These are phyloP conservation scores for Ustilaginoidea virens DNA, from an alignment of 2,329 filamentous ascomycete genomes.

Conservation along the genomic window DNA sequence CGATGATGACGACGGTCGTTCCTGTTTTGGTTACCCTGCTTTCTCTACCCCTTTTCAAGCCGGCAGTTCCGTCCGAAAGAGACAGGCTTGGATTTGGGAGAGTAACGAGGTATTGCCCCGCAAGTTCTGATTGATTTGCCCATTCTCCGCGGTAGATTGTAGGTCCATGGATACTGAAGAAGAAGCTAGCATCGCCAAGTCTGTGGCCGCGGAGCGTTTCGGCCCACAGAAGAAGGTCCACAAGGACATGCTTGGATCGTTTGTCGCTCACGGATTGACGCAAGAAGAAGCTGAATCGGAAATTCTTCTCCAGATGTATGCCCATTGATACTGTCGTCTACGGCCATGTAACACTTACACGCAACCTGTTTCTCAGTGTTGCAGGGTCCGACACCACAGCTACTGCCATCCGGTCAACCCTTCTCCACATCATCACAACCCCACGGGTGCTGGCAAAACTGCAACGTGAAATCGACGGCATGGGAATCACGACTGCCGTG, in stretches of 20 bases:
- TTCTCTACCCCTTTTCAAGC: slow-evolving; percentile 10
- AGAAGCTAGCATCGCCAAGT: slow-evolving; percentile 21
- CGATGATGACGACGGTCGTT: slow-evolving; percentile 6
- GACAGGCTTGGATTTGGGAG: slow-evolving; percentile 21
- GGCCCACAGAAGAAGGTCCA: slow-evolving; percentile 22
- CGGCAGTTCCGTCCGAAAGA: slow-evolving; percentile 21
- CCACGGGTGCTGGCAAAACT: slow-evolving; percentile 30
- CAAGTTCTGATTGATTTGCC: neutral
- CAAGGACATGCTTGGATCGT: slow-evolving; percentile 34
- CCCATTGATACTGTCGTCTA: neutral
- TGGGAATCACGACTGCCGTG: slow-evolving; percentile 5
- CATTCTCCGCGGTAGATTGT: too few species aligned
- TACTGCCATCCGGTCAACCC: slow-evolving; percentile 33
- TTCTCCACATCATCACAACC: slow-evolving; percentile 35
- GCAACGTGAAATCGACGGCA: slow-evolving; percentile 12
- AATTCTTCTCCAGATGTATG: slow-evolving; percentile 19
- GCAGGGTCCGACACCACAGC: slow-evolving; percentile 40
- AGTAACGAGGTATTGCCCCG: slow-evolving; percentile 25
- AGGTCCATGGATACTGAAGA: neutral
- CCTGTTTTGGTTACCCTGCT: slow-evolving; percentile 5
- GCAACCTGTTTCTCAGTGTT: neutral
- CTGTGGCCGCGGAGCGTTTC: slow-evolving; percentile 29
- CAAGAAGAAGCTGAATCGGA: slow-evolving; percentile 26
- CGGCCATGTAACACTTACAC: too few species aligned
- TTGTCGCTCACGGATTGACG: slow-evolving; percentile 20